These are phyloP conservation scores for Picea glauca DNA, from an alignment of 75 land plant species.

Conservation along the genomic window DNA sequence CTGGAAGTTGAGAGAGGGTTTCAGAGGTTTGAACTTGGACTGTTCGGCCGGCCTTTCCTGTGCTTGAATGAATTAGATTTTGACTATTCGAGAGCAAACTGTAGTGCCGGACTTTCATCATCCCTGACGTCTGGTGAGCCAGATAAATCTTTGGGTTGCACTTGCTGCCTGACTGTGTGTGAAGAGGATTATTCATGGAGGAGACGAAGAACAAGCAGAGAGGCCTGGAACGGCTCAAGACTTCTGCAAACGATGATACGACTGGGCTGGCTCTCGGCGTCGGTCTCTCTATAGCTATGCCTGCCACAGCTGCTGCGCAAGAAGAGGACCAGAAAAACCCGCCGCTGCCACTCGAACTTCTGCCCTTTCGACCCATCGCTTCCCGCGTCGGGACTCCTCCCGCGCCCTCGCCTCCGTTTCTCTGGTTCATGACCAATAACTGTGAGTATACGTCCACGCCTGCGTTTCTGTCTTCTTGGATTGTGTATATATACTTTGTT, in stretches of 20 bases:
- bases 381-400: neutral
- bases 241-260: neutral
- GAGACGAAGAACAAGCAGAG: neutral
- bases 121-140: neutral
- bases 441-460: neutral
- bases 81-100: neutral
- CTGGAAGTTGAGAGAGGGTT: neutral
- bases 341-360: constrained; percentile 13
- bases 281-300: neutral
- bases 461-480: neutral
- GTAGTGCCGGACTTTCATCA: neutral
- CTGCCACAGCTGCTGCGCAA: neutral
- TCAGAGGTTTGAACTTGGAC: neutral
- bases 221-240: constrained; percentile 7
- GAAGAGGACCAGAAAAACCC: neutral
- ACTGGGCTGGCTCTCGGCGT: neutral
- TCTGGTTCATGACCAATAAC: neutral
- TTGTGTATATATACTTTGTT: too few species aligned
- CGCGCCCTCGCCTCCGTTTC: neutral
- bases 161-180: neutral
- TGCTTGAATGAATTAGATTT: neutral
- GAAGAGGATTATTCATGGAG: neutral
- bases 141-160: neutral
- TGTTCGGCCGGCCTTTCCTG: neutral
- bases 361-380: constrained; percentile 13